A percentile compares a stretch with the other conserved stretches of the same genome.
phyloP scores from a whole-genome alignment of 257 asterid species.

The Galeopsis tetrahit region DNA sequence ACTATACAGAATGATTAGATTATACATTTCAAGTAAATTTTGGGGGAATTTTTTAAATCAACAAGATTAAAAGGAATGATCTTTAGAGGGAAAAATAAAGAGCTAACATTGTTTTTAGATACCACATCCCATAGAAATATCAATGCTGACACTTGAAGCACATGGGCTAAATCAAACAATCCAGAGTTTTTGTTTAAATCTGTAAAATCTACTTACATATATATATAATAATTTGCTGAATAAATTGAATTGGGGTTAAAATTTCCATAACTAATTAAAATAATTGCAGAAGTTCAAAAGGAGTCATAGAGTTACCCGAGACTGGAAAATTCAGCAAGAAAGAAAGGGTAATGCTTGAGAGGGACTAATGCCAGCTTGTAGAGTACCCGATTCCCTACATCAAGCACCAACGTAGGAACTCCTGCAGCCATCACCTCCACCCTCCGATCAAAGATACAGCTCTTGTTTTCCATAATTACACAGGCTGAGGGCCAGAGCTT shows the following conservation, averaged over 20 bases:
- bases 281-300: constrained; percentile 5
- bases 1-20: neutral
- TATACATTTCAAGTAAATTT: constrained; percentile 22
- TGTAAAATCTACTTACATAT: neutral
- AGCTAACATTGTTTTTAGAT: constrained; percentile 28
- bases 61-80: constrained; percentile 23
- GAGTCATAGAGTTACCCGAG: constrained; percentile 57
- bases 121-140: constrained; percentile 40
- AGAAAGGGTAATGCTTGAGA: constrained; percentile 78
- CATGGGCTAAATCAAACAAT: constrained; percentile 28
- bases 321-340: constrained; percentile 93
- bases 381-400: constrained; percentile 89
- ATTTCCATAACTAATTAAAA: neutral
- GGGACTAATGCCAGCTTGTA: constrained; percentile 93
- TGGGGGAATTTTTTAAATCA: neutral
- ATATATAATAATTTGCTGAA: constrained; percentile 34
- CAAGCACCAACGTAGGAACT: constrained; percentile 77
- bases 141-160: constrained; percentile 30
- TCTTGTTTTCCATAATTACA: constrained; percentile 13
- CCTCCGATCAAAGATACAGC: constrained; percentile 42
- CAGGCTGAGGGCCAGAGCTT: constrained; percentile 31
- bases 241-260: neutral
- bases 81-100: constrained; percentile 25
- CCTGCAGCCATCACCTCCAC: constrained; percentile 69
- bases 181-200: neutral